phyloP scores from a whole-genome alignment of 345 rosid species.

The Angophora floribunda region DNA sequence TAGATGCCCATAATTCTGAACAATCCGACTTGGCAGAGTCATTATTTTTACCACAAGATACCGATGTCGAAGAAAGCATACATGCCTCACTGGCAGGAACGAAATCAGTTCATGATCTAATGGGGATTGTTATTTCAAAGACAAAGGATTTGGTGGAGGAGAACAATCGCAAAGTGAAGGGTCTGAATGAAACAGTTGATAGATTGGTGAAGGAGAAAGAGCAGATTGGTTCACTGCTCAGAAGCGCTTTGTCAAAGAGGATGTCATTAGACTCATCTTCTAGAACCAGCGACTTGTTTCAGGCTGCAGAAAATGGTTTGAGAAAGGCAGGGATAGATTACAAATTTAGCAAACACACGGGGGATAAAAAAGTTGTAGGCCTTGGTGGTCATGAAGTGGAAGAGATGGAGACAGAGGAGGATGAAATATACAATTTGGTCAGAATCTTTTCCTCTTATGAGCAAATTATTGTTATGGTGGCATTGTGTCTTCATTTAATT shows the following conservation, averaged over 20 bases:
- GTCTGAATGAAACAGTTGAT: slow-evolving; percentile 62
- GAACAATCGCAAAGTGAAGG: slow-evolving; percentile 52
- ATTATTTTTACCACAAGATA: slow-evolving; percentile 78
- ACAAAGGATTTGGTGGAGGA: slow-evolving; percentile 50
- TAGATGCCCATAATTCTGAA: slow-evolving; percentile 50
- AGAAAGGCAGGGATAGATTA: slow-evolving; percentile 66
- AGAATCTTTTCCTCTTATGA: neutral
- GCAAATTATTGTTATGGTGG: neutral
- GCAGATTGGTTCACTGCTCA: slow-evolving; percentile 75
- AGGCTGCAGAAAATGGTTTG: slow-evolving; percentile 83
- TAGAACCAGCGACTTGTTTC: slow-evolving; percentile 54
- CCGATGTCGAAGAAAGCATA: slow-evolving; percentile 71
- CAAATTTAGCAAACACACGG: slow-evolving; percentile 37
- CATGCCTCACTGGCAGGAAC: slow-evolving; percentile 88
- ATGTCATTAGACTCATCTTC: slow-evolving; percentile 45
- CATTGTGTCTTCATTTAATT: neutral
- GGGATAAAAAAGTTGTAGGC: slow-evolving; percentile 21
- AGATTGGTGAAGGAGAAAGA: slow-evolving; percentile 76
- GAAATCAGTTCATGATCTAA: slow-evolving; percentile 75
- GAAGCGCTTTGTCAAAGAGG: slow-evolving; percentile 82
- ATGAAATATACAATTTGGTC: slow-evolving; percentile 82
- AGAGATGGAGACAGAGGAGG: slow-evolving; percentile 40
- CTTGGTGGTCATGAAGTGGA: slow-evolving; percentile 16
- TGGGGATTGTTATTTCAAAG: slow-evolving; percentile 54
- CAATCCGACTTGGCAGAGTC: slow-evolving; percentile 74